Evolutionary conservation across 768 basidiomycete genomes (phyloP).

Genomic region (Cyclocybe aegerita): DNA sequence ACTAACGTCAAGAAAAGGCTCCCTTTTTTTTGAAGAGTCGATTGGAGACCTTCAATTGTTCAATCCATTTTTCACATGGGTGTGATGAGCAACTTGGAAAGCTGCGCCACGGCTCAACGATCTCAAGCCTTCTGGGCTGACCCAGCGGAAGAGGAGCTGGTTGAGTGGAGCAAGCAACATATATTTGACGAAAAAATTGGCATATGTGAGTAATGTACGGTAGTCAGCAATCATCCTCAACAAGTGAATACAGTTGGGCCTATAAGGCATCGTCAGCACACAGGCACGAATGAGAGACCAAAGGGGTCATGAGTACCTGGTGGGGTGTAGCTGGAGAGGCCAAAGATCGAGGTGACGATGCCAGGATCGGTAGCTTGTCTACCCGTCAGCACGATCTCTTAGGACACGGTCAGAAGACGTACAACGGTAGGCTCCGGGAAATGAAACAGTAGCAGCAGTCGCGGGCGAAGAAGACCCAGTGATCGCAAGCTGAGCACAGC

Average conservation of each 20-base stretch:
- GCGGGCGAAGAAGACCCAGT: conserved; percentile 27
- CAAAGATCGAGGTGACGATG: conserved; percentile 39
- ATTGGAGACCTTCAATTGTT: conserved; percentile 8
- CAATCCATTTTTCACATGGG: conserved; percentile 1
- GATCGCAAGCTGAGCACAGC: conserved; percentile 44
- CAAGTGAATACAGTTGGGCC: conserved; percentile 32
- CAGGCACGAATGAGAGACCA: not conserved
- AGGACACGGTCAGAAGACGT: not conserved
- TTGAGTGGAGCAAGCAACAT: not conserved
- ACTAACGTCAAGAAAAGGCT: not conserved
- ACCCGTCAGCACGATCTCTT: not conserved
- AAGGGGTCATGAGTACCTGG: conserved; percentile 27
- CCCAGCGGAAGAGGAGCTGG: not conserved
- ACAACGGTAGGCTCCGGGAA: conserved; percentile 47
- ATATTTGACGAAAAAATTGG: not conserved
- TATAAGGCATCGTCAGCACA: conserved; percentile 4
- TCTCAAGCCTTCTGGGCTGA: too few species aligned
- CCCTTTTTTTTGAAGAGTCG: conserved; percentile 1
- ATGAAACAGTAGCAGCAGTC: conserved; percentile 37
- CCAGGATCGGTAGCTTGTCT: conserved; percentile 35
- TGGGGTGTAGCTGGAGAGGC: conserved; percentile 33
- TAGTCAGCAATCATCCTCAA: conserved; percentile 7
- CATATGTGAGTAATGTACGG: not conserved
- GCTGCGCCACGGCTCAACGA: too few species aligned
- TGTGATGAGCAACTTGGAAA: not conserved